Evolutionary conservation across 331 rosid species (phyloP).

Genomic region (Saraca asoca): DNA sequence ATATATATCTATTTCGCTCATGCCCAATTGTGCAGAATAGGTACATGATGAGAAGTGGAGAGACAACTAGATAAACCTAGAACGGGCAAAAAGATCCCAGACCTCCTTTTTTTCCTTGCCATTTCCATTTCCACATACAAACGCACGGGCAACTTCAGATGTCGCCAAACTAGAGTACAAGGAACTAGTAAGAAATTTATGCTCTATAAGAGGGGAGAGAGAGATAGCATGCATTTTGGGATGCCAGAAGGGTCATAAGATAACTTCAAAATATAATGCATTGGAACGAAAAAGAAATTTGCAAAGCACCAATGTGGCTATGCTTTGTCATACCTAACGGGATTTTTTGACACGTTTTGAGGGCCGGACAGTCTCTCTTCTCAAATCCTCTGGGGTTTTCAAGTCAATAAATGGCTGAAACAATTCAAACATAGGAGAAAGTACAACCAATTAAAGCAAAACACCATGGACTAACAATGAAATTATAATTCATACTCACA

Average conservation of each 20-base stretch:
- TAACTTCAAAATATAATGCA: not conserved
- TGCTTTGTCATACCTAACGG: constrained; percentile 47
- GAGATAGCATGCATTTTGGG: not conserved
- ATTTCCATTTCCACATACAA: not conserved
- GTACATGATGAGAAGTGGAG: not conserved
- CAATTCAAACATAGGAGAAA: constrained; percentile 32
- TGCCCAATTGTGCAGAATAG: not conserved
- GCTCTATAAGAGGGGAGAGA: not conserved
- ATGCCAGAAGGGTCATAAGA: constrained; percentile 1
- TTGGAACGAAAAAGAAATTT: constrained; percentile 3
- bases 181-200: constrained; percentile 1
- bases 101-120: not conserved
- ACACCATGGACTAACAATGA: not conserved
- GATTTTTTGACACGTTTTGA: constrained; percentile 66
- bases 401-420: constrained; percentile 86
- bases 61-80: not conserved
- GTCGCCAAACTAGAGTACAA: not conserved
- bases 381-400: constrained; percentile 62
- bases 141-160: constrained; percentile 14
- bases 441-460: constrained; percentile 15
- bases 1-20: not conserved
- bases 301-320: constrained; percentile 2
- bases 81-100: not conserved
- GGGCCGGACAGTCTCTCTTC: constrained; percentile 67
- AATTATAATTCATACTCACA: not conserved